A percentile compares a stretch with the other conserved stretches of the same genome.
Evolutionary conservation across 2,329 filamentous ascomycete genomes (phyloP).

Genomic region (Epichloe scottii): DNA sequence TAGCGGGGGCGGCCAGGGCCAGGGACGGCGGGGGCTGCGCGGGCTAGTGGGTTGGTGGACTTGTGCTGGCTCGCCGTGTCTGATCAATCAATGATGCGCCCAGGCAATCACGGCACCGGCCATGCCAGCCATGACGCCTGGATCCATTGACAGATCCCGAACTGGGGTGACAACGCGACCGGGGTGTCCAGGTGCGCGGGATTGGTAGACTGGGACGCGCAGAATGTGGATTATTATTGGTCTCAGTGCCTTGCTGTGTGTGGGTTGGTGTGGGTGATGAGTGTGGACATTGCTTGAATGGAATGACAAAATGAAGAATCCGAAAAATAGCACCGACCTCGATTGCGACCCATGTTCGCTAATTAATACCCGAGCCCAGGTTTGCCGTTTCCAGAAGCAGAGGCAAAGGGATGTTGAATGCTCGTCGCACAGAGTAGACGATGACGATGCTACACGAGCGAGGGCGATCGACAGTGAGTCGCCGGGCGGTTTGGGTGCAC

Average conservation of each 20-base stretch:
- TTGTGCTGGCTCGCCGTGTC: not conserved
- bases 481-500: not conserved
- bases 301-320: not conserved
- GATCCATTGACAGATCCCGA: not conserved
- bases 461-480: not conserved
- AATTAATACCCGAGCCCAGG: not conserved
- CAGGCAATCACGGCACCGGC: not conserved
- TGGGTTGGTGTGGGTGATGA: not conserved
- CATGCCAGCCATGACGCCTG: not conserved
- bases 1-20: not conserved
- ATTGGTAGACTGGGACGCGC: not conserved
- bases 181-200: not conserved
- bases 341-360: slow-evolving; percentile 39
- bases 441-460: not conserved
- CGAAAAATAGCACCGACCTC: slow-evolving; percentile 30
- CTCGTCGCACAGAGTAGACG: not conserved
- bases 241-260: not conserved
- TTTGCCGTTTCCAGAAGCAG: not conserved
- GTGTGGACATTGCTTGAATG: slow-evolving; percentile 2
- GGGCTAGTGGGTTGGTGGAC: not conserved
- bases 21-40: not conserved
- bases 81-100: not conserved
- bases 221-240: not conserved
- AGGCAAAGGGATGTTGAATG: not conserved
- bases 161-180: not conserved